These are phyloP conservation scores for Colletotrichum sojae DNA, from an alignment of 2,329 filamentous ascomycete genomes.

Conservation along the genomic window DNA sequence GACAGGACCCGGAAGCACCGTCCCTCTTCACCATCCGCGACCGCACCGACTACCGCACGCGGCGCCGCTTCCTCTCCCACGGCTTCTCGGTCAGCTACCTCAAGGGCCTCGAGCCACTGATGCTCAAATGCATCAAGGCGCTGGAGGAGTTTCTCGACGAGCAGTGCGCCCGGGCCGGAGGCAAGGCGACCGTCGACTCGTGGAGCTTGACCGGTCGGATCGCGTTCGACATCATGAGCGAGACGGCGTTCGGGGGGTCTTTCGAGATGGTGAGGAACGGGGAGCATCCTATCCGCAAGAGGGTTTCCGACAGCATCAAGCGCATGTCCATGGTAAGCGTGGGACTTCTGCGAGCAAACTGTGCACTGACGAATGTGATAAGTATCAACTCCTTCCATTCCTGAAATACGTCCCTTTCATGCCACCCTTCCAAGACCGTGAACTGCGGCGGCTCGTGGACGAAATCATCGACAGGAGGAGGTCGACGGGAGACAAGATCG, in stretches of 20 bases:
- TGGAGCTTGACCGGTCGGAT: slow-evolving; percentile 16
- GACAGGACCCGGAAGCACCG: slow-evolving; percentile 2
- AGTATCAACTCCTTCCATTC: slow-evolving; percentile 26
- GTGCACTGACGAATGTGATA: neutral
- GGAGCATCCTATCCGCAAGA: slow-evolving; percentile 17
- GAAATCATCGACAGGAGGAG: slow-evolving; percentile 7
- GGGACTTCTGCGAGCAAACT: neutral
- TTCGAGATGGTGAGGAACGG: slow-evolving; percentile 26
- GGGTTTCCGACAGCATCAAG: slow-evolving; percentile 3
- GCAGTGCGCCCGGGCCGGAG: neutral
- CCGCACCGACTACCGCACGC: slow-evolving; percentile 9
- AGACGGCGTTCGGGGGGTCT: slow-evolving; percentile 14
- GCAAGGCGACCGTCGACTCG: neutral
- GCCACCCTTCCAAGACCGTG: slow-evolving; percentile 6
- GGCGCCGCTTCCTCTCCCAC: slow-evolving; percentile 14
- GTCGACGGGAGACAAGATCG: neutral
- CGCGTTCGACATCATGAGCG: slow-evolving; percentile 12
- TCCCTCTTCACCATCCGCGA: slow-evolving; percentile 28
- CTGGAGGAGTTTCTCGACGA: slow-evolving; percentile 25
- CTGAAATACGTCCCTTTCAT: slow-evolving; percentile 17
- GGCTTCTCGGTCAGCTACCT: slow-evolving; percentile 23
- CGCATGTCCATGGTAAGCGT: slow-evolving; percentile 8
- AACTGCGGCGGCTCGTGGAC: slow-evolving; percentile 8
- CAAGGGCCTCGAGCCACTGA: slow-evolving; percentile 18
- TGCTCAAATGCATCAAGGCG: slow-evolving; percentile 3